Evolutionary conservation across 2,329 filamentous ascomycete genomes (phyloP), one percentile per base, ranked within the genome.

Genomic region (Paramyrothecium roridum): DNA sequence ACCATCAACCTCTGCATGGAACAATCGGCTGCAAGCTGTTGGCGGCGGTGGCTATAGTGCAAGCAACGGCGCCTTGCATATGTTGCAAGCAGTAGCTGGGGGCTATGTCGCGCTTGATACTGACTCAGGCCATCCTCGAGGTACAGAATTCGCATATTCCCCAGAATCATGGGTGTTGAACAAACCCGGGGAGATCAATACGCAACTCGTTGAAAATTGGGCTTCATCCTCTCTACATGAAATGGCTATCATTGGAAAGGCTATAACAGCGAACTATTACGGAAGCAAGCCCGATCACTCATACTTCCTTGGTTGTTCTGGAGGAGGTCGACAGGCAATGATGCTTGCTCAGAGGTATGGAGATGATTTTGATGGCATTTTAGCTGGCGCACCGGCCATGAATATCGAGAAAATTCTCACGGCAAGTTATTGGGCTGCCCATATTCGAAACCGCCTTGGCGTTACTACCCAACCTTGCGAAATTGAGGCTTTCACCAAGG

Each of bases 241-340:
- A 1, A 79, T 77, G 0, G 75, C 80, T 0, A 70, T 73, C 1
- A 61, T 76, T 1, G 79, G 76, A 11, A 84, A 81, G 60, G 56
- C 71, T n/a, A 66, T 84, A 21, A 70, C 74, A 2, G 60, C 74
- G 16, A 62, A 65, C 2, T 83, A 80, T 65, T 85, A 84, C 61
- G 65, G 67, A 8, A 54, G 55, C 13, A 7, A 33, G 0, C 65
- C 70, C 1, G 65, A 68, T 2, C 78, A 77, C 56, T 76, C 74
- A 3, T 85, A 85, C 67, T 84, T 79, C 60, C 65, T 78, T 7
- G 83, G 83, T 20, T 85, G 83, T 63, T 84, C 80, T 0, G 79
- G 80, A 0, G 83, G 83, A 19, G 82, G 83, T 1, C 72, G 82
- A 1, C 80, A 85, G 68, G 83, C 80, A 12, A 69, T 82, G 33